A percentile compares a stretch with the other conserved stretches of the same genome.
Evolutionary conservation across 73 alveolate species (phyloP).

Genomic region (Tetrahymena elliotti): DNA sequence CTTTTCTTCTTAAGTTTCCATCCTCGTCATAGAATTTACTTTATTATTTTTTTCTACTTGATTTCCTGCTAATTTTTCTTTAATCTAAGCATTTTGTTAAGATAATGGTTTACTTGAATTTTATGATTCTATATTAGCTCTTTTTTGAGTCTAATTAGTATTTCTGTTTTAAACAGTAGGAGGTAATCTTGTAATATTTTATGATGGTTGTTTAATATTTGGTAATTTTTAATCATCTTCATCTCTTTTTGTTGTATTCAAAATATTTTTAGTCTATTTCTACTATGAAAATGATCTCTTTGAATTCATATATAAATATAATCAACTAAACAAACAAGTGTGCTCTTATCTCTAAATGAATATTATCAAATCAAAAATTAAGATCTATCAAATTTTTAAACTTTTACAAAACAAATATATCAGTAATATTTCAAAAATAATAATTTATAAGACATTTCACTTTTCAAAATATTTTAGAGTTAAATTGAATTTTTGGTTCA

Average conservation of each 20-base stretch:
- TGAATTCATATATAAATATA: not conserved
- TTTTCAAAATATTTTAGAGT: too few species aligned
- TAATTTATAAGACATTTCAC: too few species aligned
- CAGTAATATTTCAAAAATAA: not conserved
- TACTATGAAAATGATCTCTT: not conserved
- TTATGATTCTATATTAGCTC: not conserved
- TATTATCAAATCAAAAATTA: not conserved
- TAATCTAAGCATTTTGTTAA: too few species aligned
- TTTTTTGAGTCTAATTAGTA: not conserved
- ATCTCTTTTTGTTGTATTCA: not conserved
- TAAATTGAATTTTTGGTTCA: too few species aligned
- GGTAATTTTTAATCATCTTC: not conserved
- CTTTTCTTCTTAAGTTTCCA: not conserved
- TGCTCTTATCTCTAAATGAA: not conserved
- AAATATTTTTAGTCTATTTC: not conserved
- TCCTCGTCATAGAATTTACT: not conserved
- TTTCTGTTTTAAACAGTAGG: not conserved
- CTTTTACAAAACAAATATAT: too few species aligned
- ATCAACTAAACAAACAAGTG: not conserved
- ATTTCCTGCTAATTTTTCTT: not conserved
- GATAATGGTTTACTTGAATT: not conserved
- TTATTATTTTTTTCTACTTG: not conserved
- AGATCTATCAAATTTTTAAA: not conserved
- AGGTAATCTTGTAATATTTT: not conserved
- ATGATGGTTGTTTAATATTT: not conserved